Percentiles rank a stretch among this genome's conserved stretches.
Evolutionary conservation across 805 yeast species (phyloP).

Genomic region (Myxozyma monticola): DNA sequence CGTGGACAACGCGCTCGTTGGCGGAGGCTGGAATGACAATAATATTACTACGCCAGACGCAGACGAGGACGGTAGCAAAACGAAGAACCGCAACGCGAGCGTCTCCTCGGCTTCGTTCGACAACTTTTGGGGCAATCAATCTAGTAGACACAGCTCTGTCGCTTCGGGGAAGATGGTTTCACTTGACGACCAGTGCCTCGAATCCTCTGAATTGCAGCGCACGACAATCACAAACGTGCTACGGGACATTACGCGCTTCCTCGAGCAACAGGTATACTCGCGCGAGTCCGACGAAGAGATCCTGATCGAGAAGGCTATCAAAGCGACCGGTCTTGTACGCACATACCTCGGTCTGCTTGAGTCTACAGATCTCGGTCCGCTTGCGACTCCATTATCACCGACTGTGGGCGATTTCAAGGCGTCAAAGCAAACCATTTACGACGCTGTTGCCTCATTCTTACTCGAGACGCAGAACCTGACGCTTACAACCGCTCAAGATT

Average conservation of each 20-base stretch:
- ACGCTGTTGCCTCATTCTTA: constrained; percentile 52
- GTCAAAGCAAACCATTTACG: constrained; percentile 68
- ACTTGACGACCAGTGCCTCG: constrained; percentile 16
- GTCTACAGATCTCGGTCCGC: constrained; percentile 33
- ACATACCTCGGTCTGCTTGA: constrained; percentile 42
- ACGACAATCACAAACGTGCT: constrained; percentile 6
- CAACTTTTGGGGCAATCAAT: constrained; percentile 6
- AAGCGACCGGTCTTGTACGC: constrained; percentile 20
- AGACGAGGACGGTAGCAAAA: not conserved
- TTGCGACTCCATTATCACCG: constrained; percentile 21
- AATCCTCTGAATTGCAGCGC: constrained; percentile 8
- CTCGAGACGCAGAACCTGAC: constrained; percentile 71
- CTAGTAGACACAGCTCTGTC: constrained; percentile 7
- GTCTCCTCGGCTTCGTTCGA: constrained; percentile 5
- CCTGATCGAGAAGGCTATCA: constrained; percentile 12
- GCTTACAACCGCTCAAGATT: not conserved
- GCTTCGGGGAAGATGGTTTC: constrained; percentile 1
- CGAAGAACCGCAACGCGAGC: not conserved
- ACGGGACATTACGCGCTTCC: constrained; percentile 17
- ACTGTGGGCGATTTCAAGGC: constrained; percentile 59
- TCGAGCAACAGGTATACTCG: constrained; percentile 18
- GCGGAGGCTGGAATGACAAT: constrained; percentile 17
- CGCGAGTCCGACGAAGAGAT: constrained; percentile 11
- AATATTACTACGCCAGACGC: not conserved
- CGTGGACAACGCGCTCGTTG: constrained; percentile 3